A percentile compares a stretch with the other conserved stretches of the same genome.
These are phyloP conservation scores for Ogataea hybrid DNA, from an alignment of 1,139 yeast species.

Conservation along the genomic window DNA sequence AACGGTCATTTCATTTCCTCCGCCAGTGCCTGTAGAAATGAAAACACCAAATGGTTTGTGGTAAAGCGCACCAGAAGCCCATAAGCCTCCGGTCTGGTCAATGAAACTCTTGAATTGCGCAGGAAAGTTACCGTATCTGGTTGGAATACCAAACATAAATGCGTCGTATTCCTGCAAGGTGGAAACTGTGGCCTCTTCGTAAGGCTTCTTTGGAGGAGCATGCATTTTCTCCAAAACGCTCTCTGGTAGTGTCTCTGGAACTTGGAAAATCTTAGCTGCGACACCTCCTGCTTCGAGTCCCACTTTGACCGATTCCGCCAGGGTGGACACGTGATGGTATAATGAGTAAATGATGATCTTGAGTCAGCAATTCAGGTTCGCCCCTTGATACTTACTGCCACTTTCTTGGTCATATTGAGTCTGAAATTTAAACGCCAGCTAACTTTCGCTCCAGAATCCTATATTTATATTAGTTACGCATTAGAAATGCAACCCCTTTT, in stretches of 20 bases:
- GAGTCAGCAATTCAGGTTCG: background rate
- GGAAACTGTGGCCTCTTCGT: conserved; percentile 61
- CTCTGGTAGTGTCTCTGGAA: conserved; percentile 70
- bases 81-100: conserved; percentile 76
- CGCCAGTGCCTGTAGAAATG: conserved; percentile 78
- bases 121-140: conserved; percentile 78
- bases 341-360: conserved; percentile 71
- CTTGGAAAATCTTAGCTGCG: conserved; percentile 66
- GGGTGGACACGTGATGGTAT: conserved; percentile 69
- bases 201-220: conserved; percentile 65
- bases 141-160: conserved; percentile 76
- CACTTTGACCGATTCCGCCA: conserved; percentile 65
- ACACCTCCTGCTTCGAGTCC: conserved; percentile 77
- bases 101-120: conserved; percentile 79
- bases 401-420: conserved; percentile 16
- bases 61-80: conserved; percentile 70
- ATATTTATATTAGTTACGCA: background rate
- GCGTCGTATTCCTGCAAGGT: conserved; percentile 65
- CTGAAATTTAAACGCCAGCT: background rate
- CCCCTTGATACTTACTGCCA: conserved; percentile 19
- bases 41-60: conserved; percentile 77
- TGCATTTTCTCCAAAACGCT: conserved; percentile 60
- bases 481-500: background rate
- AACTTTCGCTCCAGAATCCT: background rate
- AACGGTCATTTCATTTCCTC: conserved; percentile 75